These are phyloP conservation scores for Ustilago curta DNA, from an alignment of 1,284 basidiomycete species.

Conservation along the genomic window DNA sequence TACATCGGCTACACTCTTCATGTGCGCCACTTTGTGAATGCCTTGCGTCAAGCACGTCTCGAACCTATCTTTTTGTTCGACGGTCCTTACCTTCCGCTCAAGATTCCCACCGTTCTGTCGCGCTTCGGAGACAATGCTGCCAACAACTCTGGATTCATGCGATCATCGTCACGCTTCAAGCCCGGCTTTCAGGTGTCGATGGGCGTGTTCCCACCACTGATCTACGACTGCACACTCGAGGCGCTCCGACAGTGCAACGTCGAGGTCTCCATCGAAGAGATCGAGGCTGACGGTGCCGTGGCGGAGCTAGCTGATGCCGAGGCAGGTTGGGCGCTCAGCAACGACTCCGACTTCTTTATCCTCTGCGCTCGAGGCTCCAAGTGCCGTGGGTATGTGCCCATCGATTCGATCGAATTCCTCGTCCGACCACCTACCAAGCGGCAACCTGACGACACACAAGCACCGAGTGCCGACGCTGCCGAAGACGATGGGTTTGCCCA, in stretches of 20 bases:
- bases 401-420: conserved; percentile 55
- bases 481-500: conserved; percentile 58
- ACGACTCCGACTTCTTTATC: conserved; percentile 63
- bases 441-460: background rate
- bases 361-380: conserved; percentile 52
- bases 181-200: conserved; percentile 43
- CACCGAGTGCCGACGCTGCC: conserved; percentile 7
- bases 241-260: conserved; percentile 38
- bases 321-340: conserved; percentile 55
- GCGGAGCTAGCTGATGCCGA: conserved; percentile 53
- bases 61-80: conserved; percentile 63
- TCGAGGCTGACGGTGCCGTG: conserved; percentile 60
- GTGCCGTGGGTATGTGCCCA: conserved; percentile 55
- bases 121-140: conserved; percentile 29
- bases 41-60: conserved; percentile 36
- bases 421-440: conserved; percentile 23
- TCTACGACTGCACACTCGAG: conserved; percentile 46
- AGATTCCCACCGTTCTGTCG: conserved; percentile 46
- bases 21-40: conserved; percentile 28
- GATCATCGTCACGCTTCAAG: conserved; percentile 41
- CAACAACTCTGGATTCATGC: conserved; percentile 53
- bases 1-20: conserved; percentile 42
- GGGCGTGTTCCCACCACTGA: conserved; percentile 48
- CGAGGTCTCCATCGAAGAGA: conserved; percentile 45
- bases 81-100: conserved; percentile 52